A percentile compares a stretch with the other conserved stretches of the same genome.
Evolutionary conservation across 768 basidiomycete genomes (phyloP).

Genomic region (Leccinum disarticulatum): DNA sequence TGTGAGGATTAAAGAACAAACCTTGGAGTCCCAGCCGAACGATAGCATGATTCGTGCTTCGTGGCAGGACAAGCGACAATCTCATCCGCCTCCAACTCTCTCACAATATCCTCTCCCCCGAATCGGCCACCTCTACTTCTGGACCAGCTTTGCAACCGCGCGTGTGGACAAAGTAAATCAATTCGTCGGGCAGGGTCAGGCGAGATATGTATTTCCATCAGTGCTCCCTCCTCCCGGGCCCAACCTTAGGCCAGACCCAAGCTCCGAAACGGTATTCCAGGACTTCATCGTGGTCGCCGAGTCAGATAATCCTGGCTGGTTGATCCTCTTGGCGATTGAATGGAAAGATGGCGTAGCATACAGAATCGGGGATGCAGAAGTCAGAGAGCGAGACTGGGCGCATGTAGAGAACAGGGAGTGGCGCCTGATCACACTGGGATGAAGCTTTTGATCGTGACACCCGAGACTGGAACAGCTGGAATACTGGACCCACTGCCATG

Average conservation of each 20-base stretch:
- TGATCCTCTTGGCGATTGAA: neutral
- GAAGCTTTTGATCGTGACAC: neutral
- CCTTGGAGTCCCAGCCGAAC: neutral
- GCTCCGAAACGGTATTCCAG: constrained; percentile 4
- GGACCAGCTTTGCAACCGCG: constrained; percentile 14
- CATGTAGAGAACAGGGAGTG: constrained; percentile 12
- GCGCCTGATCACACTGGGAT: constrained; percentile 1
- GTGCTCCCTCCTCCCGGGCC: neutral
- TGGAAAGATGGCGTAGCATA: neutral
- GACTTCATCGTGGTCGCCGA: constrained; percentile 16
- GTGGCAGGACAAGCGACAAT: neutral
- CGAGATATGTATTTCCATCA: neutral
- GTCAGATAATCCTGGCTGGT: neutral
- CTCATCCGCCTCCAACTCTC: neutral
- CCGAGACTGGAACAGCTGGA: neutral
- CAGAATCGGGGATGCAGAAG: neutral
- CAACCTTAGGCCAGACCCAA: neutral
- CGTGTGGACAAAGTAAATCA: neutral
- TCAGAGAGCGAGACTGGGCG: constrained; percentile 1
- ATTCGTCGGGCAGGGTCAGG: neutral
- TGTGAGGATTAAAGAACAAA: constrained; percentile 1
- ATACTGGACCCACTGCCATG: neutral
- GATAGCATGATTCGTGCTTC: neutral
- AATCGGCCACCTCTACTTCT: constrained; percentile 15
- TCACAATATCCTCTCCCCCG: neutral